Evolutionary conservation across 345 rosid genomes (phyloP).

Genomic region (Lagerstroemia speciosa): DNA sequence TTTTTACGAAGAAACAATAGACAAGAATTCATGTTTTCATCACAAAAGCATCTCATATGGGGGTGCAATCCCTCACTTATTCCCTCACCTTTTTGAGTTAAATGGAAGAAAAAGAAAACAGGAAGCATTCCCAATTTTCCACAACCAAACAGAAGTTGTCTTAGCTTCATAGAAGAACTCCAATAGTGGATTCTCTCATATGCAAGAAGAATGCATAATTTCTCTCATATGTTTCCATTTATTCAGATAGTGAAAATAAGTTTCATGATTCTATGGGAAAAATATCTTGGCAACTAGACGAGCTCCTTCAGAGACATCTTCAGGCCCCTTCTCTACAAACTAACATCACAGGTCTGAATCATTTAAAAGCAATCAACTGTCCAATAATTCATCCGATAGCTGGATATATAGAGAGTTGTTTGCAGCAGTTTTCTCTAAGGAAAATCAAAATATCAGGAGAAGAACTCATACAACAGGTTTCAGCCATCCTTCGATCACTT

Average conservation of each 20-base stretch:
- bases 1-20: not conserved
- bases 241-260: too few species aligned
- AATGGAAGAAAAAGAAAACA: not conserved
- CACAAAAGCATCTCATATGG: not conserved
- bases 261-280: too few species aligned
- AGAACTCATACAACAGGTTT: not conserved
- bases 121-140: not conserved
- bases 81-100: not conserved
- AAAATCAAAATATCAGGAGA: not conserved
- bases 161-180: not conserved
- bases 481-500: constrained; percentile 78
- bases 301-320: not conserved
- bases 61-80: not conserved
- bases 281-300: not conserved
- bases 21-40: not conserved
- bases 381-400: not conserved
- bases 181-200: not conserved
- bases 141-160: not conserved
- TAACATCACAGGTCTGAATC: not conserved
- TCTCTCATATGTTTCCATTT: too few species aligned
- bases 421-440: not conserved
- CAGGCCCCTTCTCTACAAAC: not conserved
- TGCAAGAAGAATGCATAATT: too few species aligned
- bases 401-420: not conserved
- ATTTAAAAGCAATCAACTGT: not conserved